phyloP scores from a whole-genome alignment of 805 yeast species.

The Metschnikowia vanudenii region DNA sequence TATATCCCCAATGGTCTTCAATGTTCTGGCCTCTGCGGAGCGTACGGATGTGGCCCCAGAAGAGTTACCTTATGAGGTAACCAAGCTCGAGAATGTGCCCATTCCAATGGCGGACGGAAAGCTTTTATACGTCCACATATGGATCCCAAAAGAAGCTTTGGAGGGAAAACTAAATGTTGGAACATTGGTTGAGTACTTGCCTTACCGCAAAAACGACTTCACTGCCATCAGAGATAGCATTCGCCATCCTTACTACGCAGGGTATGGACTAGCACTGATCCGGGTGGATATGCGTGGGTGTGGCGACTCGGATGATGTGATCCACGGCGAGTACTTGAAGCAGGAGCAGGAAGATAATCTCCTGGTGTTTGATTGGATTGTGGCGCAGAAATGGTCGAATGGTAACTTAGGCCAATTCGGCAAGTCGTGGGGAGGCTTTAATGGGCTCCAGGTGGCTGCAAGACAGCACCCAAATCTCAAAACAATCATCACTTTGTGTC shows the following conservation, averaged over 20 bases:
- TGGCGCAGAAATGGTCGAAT: slow-evolving; percentile 5
- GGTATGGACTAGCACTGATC: slow-evolving; percentile 45
- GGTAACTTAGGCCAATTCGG: slow-evolving; percentile 7
- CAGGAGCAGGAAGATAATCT: slow-evolving; percentile 34
- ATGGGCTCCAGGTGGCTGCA: slow-evolving; percentile 9
- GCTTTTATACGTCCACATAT: slow-evolving; percentile 39
- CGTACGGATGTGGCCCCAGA: slow-evolving; percentile 2
- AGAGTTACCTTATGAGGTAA: slow-evolving; percentile 3
- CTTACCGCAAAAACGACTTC: slow-evolving; percentile 45
- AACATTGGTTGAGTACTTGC: slow-evolving; percentile 45
- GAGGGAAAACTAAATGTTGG: slow-evolving; percentile 27
- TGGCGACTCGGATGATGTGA: slow-evolving; percentile 42
- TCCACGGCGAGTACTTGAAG: slow-evolving; percentile 41
- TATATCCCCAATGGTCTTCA: slow-evolving; percentile 3
- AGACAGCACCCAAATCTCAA: slow-evolving; percentile 6
- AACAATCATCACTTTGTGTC: slow-evolving; percentile 6
- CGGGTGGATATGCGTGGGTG: slow-evolving; percentile 49
- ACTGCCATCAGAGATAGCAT: slow-evolving; percentile 46
- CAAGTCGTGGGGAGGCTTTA: slow-evolving; percentile 9
- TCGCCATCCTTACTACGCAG: slow-evolving; percentile 48
- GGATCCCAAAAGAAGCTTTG: slow-evolving; percentile 41
- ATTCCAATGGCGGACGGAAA: slow-evolving; percentile 41
- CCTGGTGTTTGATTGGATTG: slow-evolving; percentile 7
- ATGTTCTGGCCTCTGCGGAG: slow-evolving; percentile 2
- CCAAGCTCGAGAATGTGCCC: slow-evolving; percentile 8